A percentile compares a stretch with the other conserved stretches of the same genome.
Evolutionary conservation across 2,329 filamentous ascomycete species (phyloP).

Genomic region (Parafenestella ontariensis): DNA sequence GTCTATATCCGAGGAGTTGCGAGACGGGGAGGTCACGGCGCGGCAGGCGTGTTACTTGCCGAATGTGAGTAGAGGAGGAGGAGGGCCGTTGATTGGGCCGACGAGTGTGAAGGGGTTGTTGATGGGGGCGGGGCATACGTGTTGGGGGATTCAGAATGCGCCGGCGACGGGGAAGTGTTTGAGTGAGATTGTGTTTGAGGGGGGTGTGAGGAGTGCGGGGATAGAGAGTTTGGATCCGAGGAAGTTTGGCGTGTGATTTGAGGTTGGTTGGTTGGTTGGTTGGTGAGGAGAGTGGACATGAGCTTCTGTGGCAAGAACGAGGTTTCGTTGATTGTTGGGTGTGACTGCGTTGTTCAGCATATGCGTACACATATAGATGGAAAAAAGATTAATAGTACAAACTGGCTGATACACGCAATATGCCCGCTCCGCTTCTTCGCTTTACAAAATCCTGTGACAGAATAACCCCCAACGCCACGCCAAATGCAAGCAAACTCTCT

Average conservation of each 20-base stretch:
- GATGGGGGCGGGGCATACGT: constrained; percentile 90
- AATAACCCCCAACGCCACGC: constrained; percentile 12
- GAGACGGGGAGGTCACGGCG: constrained; percentile 65
- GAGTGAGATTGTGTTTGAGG: constrained; percentile 57
- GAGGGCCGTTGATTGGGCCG: constrained; percentile 79
- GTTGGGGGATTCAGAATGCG: constrained; percentile 97
- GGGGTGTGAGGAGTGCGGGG: constrained; percentile 51
- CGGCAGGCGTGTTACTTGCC: constrained; percentile 95
- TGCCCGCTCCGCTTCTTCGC: not conserved
- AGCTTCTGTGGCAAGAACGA: no score
- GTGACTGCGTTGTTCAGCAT: not conserved
- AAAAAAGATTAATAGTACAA: not conserved
- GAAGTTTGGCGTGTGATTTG: constrained; percentile 27
- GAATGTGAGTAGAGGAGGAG: constrained; percentile 63
- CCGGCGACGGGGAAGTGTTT: constrained; percentile 71
- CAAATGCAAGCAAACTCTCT: constrained; percentile 5
- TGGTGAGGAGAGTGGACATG: not conserved
- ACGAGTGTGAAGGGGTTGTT: constrained; percentile 77
- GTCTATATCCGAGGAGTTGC: constrained; percentile 60
- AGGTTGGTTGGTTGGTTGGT: no score
- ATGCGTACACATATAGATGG: not conserved
- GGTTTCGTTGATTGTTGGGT: no score
- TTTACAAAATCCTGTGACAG: no score
- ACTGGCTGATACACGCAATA: not conserved
- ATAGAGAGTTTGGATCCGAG: constrained; percentile 52